A percentile compares a stretch with the other conserved stretches of the same genome.
Evolutionary conservation across 2,329 filamentous ascomycete species (phyloP).

Genomic region (Pyrenophora teres): DNA sequence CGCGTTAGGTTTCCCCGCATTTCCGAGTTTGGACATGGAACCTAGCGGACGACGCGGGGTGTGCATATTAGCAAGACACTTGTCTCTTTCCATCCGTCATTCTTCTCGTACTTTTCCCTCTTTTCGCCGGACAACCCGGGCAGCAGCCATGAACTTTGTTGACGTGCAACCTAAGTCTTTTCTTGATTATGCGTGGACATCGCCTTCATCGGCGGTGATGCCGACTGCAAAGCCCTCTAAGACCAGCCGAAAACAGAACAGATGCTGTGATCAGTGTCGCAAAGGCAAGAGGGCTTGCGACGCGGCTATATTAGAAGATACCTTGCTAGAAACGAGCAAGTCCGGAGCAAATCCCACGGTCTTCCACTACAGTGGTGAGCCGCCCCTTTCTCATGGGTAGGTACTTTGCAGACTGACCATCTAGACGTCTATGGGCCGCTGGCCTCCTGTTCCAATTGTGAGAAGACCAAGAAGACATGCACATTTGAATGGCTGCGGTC

Average conservation of each 20-base stretch:
- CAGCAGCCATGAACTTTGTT: conserved; percentile 43
- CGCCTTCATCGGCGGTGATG: conserved; percentile 32
- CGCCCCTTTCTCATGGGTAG: neutral
- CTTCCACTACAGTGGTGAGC: conserved; percentile 46
- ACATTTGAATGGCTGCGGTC: conserved; percentile 53
- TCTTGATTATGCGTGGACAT: conserved; percentile 45
- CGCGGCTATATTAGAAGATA: conserved; percentile 45
- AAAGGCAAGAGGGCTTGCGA: conserved; percentile 54
- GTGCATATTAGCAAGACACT: conserved; percentile 33
- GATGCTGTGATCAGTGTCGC: conserved; percentile 55
- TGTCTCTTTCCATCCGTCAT: conserved; percentile 11
- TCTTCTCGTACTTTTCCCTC: conserved; percentile 32
- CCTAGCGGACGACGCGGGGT: conserved; percentile 32
- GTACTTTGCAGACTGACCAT: conserved; percentile 22
- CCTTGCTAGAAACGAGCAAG: conserved; percentile 33
- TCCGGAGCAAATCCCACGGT: conserved; percentile 30
- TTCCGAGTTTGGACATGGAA: conserved; percentile 25
- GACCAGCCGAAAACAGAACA: conserved; percentile 48
- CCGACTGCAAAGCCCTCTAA: conserved; percentile 35
- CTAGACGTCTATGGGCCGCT: conserved; percentile 43
- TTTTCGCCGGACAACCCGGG: conserved; percentile 34
- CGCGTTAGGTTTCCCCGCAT: conserved; percentile 38
- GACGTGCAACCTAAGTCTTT: conserved; percentile 45
- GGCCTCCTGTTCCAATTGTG: conserved; percentile 50
- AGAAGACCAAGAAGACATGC: conserved; percentile 51